Conservation (phyloP, 179 eudicot species). For the Corrigiola litoralis region DNA sequence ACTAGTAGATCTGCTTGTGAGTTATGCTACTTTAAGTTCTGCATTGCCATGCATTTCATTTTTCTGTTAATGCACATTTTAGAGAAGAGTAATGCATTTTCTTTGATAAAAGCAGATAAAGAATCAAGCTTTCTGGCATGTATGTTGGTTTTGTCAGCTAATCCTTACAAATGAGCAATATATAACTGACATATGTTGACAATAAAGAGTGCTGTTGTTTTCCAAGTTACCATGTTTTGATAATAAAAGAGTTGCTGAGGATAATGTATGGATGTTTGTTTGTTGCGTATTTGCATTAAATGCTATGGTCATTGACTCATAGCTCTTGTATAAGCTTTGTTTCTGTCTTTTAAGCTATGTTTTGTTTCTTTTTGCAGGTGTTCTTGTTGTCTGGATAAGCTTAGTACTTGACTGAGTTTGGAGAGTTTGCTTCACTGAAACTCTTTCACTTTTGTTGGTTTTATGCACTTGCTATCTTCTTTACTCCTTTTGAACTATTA, state of each 20-base stretch:
- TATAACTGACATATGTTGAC: background rate
- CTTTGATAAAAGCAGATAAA: background rate
- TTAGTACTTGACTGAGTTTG: background rate
- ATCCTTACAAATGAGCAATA: background rate
- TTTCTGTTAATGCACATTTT: background rate
- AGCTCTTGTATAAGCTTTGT: background rate
- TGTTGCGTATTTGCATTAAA: background rate
- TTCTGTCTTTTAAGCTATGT: background rate
- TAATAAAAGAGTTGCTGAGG: background rate
- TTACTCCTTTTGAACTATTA: constrained; percentile 11
- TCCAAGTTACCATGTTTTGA: background rate
- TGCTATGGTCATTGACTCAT: constrained; percentile 2
- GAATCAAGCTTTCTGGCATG: constrained; percentile 6
- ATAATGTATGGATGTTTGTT: background rate
- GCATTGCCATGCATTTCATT: constrained; percentile 11
- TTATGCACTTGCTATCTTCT: constrained; percentile 17
- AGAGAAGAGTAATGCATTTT: too few species aligned
- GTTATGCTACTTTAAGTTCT: constrained; percentile 9
- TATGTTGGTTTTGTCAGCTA: background rate
- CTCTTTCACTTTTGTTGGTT: constrained; percentile 17
- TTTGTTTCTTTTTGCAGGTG: constrained; percentile 18
- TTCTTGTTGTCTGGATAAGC: constrained; percentile 5
- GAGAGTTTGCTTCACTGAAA: constrained; percentile 27
- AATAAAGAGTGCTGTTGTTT: background rate
- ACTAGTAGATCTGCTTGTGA: constrained; percentile 20